These are phyloP conservation scores for Dacryopinax primogenitus DNA, from an alignment of 768 basidiomycete species.

Conservation along the genomic window DNA sequence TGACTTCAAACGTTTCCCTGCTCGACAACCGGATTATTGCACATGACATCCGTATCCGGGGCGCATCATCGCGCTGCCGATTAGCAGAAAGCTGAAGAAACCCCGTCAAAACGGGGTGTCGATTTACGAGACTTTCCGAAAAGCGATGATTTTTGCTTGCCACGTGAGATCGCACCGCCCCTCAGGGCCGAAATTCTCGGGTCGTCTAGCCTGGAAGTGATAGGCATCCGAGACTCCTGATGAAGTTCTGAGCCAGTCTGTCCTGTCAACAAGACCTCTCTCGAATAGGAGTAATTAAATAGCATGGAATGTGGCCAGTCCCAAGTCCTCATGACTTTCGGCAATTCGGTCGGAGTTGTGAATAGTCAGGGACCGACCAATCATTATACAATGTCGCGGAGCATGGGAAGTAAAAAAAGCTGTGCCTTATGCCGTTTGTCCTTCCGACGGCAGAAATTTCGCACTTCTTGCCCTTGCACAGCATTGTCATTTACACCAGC, in stretches of 20 bases:
- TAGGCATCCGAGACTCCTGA: too few relatives aligned
- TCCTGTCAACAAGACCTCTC: background rate
- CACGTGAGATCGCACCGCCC: background rate
- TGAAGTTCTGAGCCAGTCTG: too few relatives aligned
- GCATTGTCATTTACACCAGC: conserved; percentile 9
- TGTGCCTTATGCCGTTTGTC: conserved; percentile 1
- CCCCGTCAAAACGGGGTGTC: too few relatives aligned
- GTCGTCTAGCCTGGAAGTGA: too few relatives aligned
- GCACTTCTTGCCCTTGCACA: background rate
- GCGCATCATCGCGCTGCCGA: too few relatives aligned
- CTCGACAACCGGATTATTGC: too few relatives aligned
- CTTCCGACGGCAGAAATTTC: background rate
- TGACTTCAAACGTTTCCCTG: too few relatives aligned
- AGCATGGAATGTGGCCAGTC: background rate
- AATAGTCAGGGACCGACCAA: conserved; percentile 4
- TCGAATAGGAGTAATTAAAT: background rate
- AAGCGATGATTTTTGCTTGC: background rate
- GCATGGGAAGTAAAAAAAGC: conserved; percentile 2
- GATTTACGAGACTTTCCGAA: background rate
- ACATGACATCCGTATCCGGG: too few relatives aligned
- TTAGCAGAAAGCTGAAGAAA: too few relatives aligned
- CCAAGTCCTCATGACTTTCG: background rate
- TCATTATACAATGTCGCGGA: conserved; percentile 4
- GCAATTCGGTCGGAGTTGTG: background rate
- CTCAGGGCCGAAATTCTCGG: background rate